Base-by-base conservation (phyloP, 2,329 filamentous ascomycete genomes). In the Pseudopithomyces maydicus region DNA sequence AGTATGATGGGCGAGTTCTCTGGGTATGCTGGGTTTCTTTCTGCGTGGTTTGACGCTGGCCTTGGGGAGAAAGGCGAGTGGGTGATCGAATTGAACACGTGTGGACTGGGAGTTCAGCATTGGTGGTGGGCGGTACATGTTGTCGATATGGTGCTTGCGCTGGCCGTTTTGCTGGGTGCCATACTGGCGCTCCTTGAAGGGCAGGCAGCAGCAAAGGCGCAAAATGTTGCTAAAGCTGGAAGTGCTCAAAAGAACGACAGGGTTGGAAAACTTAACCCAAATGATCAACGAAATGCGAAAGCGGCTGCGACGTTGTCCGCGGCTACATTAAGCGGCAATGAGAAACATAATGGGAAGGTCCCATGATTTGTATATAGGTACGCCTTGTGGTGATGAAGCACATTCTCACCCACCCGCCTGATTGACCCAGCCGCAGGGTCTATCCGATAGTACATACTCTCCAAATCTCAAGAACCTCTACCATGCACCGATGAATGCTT, bases 1-100 rank as follows among this genome's bases (percentile, higher is more conserved):
- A 97, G 92, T 75, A 98, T 99, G 92, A 99, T 99, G 95, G 95
- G 95, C 54, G 90, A 91, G 55, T 99, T 90, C 76, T 89, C 87
- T n/a, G 95, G 95, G 19, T 95, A 97, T 72, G 92, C 92, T 0
- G 95, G 92, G 0, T 81, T 99, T 41, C 77, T 99, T 39, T 95
- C 90, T 59, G 84, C 90, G 0, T 99, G 94, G 94, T 98, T 94
- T 71, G 91, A 98, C 73, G 76, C 84, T 54, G 80, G 82, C 2
- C 75, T 77, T 1, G 1, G 88, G 0, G 86, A 90, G 72, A 97
- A 92, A 90, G 84, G 84, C 62, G 86, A 90, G 73, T 99, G 95
- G 95, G 83, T 83, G 62, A 90, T 90, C 64, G 91, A 94, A 66
- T 95, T 95, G 66, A 81, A 80, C 8, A 90, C 85, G 61, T 99